Evolutionary conservation across 192 early-diverging fungal genomes (phyloP), one percentile per base, ranked within the genome.

Genomic region (Dimargaris cristalligena): DNA sequence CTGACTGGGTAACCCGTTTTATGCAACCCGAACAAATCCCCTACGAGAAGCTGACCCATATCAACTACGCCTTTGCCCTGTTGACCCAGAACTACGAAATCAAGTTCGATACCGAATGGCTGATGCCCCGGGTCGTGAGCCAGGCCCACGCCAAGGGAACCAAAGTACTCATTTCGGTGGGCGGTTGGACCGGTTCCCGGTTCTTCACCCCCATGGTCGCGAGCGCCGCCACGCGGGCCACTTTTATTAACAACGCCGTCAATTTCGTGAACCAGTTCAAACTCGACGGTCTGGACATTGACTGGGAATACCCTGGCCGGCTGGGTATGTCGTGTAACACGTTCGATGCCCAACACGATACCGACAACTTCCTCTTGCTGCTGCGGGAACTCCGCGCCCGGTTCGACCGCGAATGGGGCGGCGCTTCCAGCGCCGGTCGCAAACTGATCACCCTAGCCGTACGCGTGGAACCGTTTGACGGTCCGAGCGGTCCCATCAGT

Each of bases 171-270:
- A 48, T 89, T n/a, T 78, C 83, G 0, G 71, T 86, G 41, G 86
- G 86, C 44, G 86, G 86, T 3, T 89, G 82, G 77, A 82, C 76
- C 28, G 83, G 84, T 29, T 85, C 83, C 1, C 65, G 74, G 60
- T 65, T 66, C 32, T 74, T 86, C 59, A 81, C 80, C 0, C 59
- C 70, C 14, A 72, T 81, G 34, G 65, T 73, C 1, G 72, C 78
- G 18, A 55, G 48, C 0, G 26, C 61, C 3, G 61, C 58, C n/a
- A 60, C 31, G 8, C 76, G 79, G 31, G 45, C 56, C 35, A 64
- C 30, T 18, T 62, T 77, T 14, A 59, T 72, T 16, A 59, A 60
- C 23, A 65, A 61, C 23, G 47, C 78, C 10, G 74, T 72, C n/a
- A 56, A 73, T 20, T 60, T 52, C 49, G 63, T 82, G 2, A 56